These are phyloP conservation scores for Zizania latifolia DNA, from an alignment of 176 grass and related monocot species.

Conservation along the genomic window DNA sequence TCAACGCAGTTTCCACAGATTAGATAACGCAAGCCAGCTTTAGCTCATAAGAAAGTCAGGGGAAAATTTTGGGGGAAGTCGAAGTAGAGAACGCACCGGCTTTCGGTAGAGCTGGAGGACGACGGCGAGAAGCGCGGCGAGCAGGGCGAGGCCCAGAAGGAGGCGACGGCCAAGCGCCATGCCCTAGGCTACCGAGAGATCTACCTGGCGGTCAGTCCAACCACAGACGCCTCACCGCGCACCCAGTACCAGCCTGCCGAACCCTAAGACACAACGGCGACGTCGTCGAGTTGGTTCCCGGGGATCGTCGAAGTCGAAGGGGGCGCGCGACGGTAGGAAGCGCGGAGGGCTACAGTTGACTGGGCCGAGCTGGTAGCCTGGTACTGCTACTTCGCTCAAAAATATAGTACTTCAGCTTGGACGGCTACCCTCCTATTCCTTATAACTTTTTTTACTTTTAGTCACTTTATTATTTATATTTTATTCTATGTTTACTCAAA, in stretches of 20 bases:
- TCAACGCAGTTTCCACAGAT: background rate
- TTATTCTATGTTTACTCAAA: too few relatives aligned
- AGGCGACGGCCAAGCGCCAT: slow-evolving; percentile 35
- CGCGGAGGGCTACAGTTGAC: background rate
- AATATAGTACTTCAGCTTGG: too few relatives aligned
- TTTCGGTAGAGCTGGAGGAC: slow-evolving; percentile 55
- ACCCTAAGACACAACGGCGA: background rate
- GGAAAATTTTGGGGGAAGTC: background rate
- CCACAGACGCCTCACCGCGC: background rate
- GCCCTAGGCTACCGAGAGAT: background rate
- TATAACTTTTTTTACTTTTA: too few relatives aligned
- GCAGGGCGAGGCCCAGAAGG: slow-evolving; percentile 38
- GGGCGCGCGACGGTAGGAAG: background rate
- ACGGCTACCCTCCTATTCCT: too few relatives aligned
- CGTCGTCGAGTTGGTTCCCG: background rate
- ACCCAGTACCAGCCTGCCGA: background rate
- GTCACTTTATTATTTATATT: too few relatives aligned
- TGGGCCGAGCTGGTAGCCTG: too few relatives aligned
- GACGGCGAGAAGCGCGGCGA: slow-evolving; percentile 35
- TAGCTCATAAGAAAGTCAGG: background rate
- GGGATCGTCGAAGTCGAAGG: background rate
- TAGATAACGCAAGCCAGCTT: background rate
- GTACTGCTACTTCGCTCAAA: too few relatives aligned
- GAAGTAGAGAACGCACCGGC: slow-evolving; percentile 34
- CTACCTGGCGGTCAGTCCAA: background rate